Conservation (phyloP, 352 stramenopile genomes). For the Pythium pyrilobum region DNA sequence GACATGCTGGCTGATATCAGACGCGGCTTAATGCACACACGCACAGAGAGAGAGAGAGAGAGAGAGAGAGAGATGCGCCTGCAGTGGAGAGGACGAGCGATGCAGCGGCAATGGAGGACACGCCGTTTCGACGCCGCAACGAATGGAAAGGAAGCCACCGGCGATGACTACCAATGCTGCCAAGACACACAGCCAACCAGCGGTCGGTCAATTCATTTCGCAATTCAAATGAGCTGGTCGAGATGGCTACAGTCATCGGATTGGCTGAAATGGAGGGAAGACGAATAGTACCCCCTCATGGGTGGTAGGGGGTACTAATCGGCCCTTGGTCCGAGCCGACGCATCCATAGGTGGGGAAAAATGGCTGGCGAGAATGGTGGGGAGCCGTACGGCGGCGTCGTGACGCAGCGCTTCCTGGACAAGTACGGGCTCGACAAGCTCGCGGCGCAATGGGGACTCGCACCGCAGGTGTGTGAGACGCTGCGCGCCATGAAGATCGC, state of each 20-base stretch:
- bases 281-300: background rate
- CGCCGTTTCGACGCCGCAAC: slow-evolving; percentile 6
- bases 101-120: too few species aligned
- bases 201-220: slow-evolving; percentile 17
- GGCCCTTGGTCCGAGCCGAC: too few species aligned
- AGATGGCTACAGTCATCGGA: background rate
- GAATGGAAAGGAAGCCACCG: slow-evolving; percentile 19
- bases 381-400: slow-evolving; percentile 15
- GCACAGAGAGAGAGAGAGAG: background rate
- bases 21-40: background rate
- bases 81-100: background rate
- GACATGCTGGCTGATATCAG: slow-evolving; percentile 29
- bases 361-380: slow-evolving; percentile 10
- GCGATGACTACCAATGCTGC: background rate
- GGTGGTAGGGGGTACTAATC: background rate
- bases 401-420: slow-evolving; percentile 41
- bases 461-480: slow-evolving; percentile 34
- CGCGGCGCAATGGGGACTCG: slow-evolving; percentile 40
- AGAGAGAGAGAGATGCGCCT: too few species aligned
- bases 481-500: slow-evolving; percentile 46
- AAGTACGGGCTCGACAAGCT: slow-evolving; percentile 70
- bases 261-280: slow-evolving; percentile 8
- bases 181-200: slow-evolving; percentile 6
- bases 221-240: slow-evolving; percentile 16
- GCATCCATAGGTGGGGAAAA: too few species aligned